Percentiles rank a stretch among this genome's conserved stretches.
phyloP scores from a whole-genome alignment of 192 early-diverging fungal species.

The Coemansia sp. region DNA sequence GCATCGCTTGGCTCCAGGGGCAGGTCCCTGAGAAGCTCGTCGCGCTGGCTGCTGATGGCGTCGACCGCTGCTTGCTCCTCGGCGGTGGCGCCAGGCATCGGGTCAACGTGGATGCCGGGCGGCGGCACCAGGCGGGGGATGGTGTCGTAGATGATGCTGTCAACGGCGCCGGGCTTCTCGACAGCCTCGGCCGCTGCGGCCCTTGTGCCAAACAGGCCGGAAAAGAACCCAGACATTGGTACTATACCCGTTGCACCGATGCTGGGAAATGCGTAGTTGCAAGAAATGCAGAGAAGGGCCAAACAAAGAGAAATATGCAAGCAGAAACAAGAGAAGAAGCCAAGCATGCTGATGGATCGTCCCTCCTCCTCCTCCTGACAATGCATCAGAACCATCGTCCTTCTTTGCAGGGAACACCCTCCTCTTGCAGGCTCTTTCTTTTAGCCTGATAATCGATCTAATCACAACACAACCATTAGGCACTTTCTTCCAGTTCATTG shows the following conservation, averaged over 20 bases:
- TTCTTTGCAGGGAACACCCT: too few relatives aligned
- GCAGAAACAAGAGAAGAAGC: background rate
- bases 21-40: slow-evolving; percentile 36
- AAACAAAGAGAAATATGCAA: background rate
- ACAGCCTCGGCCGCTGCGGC: background rate
- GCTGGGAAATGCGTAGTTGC: background rate
- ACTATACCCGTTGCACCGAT: background rate
- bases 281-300: background rate
- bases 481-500: too few relatives aligned
- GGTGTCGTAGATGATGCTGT: slow-evolving; percentile 25
- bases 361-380: too few relatives aligned
- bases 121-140: slow-evolving; percentile 22
- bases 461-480: too few relatives aligned
- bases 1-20: slow-evolving; percentile 35
- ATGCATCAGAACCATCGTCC: too few relatives aligned
- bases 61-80: slow-evolving; percentile 30
- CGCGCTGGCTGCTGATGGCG: slow-evolving; percentile 15
- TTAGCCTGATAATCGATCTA: too few relatives aligned
- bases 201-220: slow-evolving; percentile 23
- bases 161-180: background rate
- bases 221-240: slow-evolving; percentile 23
- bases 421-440: too few relatives aligned
- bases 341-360: background rate
- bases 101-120: slow-evolving; percentile 13
- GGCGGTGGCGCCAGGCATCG: slow-evolving; percentile 30